Evolutionary conservation across 1,284 basidiomycete species (phyloP), one percentile per base, ranked within the genome.

Genomic region (Cryptococcus sp.): DNA sequence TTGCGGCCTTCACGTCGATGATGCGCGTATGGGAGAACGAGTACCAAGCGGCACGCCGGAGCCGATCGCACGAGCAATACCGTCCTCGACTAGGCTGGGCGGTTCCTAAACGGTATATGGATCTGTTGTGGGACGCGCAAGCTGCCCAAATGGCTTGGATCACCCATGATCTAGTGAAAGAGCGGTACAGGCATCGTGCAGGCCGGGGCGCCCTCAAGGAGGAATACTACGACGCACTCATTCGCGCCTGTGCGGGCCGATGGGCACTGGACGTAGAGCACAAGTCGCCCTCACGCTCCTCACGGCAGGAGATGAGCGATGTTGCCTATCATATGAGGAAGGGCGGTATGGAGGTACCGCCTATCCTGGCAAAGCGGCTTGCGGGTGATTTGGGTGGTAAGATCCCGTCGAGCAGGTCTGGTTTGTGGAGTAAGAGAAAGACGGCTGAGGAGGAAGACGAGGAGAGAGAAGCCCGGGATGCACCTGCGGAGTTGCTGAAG

Each of bases 1-100:
- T 71, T 10, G 48, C 57, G n/a, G 55, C 66, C 10, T 73, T 66
- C 59, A 71, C 64, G n/a, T 42, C 61, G 8, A 67, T 73, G 64
- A 47, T 73, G 5, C 31, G 60, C 6, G 53, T 70, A 23, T 73
- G 64, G 62, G 64, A 41, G 10, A 63, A 66, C 51, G 63, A 72
- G 52, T 35, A 44, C 25, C 39, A 52, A 46, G 39, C 47, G 22
- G 53, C 38, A 3, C 38, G 39, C 5, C 22, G 53, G 15, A 19
- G 31, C 11, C 23, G 35, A 10, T n/a, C 49, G 17, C 27, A 20
- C 15, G 20, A 44, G 49, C 27, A 35, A n/a, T 8, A 27, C 8
- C n/a, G 39, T 17, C 8, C 16, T 16, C 60, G 53, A 5, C 27
- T 54, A 22, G 61, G 57, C 3, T 62, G 61, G 61, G 10, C 17